Base-by-base conservation (phyloP, 495 filamentous ascomycete species). In the Hapsidospora chrysogenum region DNA sequence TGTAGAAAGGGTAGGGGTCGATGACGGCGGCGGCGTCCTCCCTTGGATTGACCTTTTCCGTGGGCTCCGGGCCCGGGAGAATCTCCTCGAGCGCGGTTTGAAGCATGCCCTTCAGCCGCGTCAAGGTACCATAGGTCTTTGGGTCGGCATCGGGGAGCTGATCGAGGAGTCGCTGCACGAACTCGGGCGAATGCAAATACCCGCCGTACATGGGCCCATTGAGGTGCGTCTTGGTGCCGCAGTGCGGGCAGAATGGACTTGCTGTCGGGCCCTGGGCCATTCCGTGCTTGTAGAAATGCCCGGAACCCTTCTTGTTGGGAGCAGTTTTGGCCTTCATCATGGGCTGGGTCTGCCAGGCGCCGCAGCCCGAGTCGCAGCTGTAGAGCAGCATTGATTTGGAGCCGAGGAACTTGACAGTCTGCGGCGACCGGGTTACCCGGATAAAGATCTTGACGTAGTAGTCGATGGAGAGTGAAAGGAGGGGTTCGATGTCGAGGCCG, bases 131-230 rank as follows among this genome's bases (percentile, higher is more conserved):
- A 47, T 97, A 97, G 1, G 70, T 63, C 2, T 74, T 54, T 7
- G 58, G 56, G 7, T 79, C 64, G 2, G 72, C 63, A 2, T 58
- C 54, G 2, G 79, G 70, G 5, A 92, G 63, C 28, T 71, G 61
- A 14, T 68, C 65, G 10, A 97, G 62, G 2, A 97, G 73, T 21
- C 58, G 66, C 43, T 80, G 64, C 38, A 97, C 72, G 44, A 92
- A 97, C 3, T 70, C 64, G 6, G 72, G 58, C 32, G 85, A 86
- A 49, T 96, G 89, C 6, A 97, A 58, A 8, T 78, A 82, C 2
- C 89, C 89, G 31, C 68, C 87, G 64, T 83, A 97, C 85, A 97
- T 94, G 0, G 89, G 89, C 0, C 89, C 89, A 1, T 72, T 75
- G 13, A 95, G 54, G 49, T 93, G 89, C 46, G 79, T 92, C 39